Evolutionary conservation across 371 early-diverging fungal genomes (phyloP), one percentile per base, ranked within the genome.

Genomic region (Gilbertella persicaria): DNA sequence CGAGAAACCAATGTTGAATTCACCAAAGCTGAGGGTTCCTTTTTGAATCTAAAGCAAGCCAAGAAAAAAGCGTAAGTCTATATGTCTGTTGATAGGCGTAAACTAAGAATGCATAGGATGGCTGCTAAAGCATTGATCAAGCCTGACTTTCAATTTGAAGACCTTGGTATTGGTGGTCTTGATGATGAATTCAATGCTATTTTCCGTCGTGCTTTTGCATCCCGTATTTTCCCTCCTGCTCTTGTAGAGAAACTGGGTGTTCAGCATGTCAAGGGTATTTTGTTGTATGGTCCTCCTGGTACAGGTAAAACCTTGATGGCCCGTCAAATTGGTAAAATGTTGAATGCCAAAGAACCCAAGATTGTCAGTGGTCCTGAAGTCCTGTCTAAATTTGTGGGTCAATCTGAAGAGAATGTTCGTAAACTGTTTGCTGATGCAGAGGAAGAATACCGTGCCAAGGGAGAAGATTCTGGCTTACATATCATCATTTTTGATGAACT

Each of bases 401-500:
- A 98, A 63, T 95, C 95, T 23, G 99, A 99, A 76, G 98, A 99
- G 67, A 99, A 99, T 62, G 91, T 99, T 28, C 89, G 99, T 47
- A 97, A 99, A 67, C 75, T 99, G 46, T 99, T 99, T 80, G 90
- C 87, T 12, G 94, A 95, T 56, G 99, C 99, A 8, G 99, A 99
- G 67, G 85, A 83, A 49, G 98, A 95, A 79, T 99, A 97, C 79
- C 93, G 93, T 67, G 84, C 83, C 54, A 92, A 93, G 62, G 97
- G 96, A 29, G 99, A 98, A 45, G 94, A 97, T 30, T 91, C 92
- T 45, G 81, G 85, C 21, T 79, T 99, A 43, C 99, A 99, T 65
- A 99, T 99, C 53, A 98, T 99, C 62, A 99, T 99, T 47, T 99
- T 99, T 75, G 99, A 99, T 73, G 99, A 99, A 79, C 85, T 99